Conservation (phyloP, 2,329 filamentous ascomycete genomes). For the Cladobotryum protrusum region DNA sequence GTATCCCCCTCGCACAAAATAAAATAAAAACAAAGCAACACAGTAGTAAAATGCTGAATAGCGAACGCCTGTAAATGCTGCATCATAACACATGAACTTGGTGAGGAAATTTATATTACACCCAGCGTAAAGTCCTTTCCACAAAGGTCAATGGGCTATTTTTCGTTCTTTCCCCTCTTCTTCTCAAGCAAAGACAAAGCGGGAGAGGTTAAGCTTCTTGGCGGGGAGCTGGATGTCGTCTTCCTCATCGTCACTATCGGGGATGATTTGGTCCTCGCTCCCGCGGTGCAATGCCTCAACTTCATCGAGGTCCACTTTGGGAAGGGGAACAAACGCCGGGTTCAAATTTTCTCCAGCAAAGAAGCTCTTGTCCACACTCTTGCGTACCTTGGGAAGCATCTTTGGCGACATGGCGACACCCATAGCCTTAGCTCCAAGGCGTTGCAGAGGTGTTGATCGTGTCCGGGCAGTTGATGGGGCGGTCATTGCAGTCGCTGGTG, state of each 20-base stretch:
- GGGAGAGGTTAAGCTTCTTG: conserved; percentile 41
- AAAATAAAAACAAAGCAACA: not conserved
- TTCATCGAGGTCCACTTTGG: conserved; percentile 47
- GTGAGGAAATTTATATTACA: not conserved
- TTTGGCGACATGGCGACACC: conserved; percentile 23
- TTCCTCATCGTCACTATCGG: conserved; percentile 44
- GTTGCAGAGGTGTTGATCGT: conserved; percentile 47
- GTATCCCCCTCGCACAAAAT: not conserved
- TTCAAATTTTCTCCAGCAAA: conserved; percentile 39
- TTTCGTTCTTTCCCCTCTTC: not conserved
- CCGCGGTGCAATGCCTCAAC: conserved; percentile 48
- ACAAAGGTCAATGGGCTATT: conserved; percentile 3
- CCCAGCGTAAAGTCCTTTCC: conserved; percentile 1
- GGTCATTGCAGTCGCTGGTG: conserved; percentile 29
- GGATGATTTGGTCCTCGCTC: conserved; percentile 52
- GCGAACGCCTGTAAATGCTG: conserved; percentile 12
- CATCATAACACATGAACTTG: conserved; percentile 11
- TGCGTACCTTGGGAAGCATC: conserved; percentile 22
- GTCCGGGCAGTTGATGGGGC: conserved; percentile 37
- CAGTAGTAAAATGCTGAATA: not conserved
- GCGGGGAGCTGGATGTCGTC: conserved; percentile 27
- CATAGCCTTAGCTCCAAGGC: conserved; percentile 42
- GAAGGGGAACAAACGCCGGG: conserved; percentile 49
- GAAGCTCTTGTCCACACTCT: conserved; percentile 19
- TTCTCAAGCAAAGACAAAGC: conserved; percentile 36